Base-by-base conservation (phyloP, 164 flowering plant species). In the Umbilicus rupestris region DNA sequence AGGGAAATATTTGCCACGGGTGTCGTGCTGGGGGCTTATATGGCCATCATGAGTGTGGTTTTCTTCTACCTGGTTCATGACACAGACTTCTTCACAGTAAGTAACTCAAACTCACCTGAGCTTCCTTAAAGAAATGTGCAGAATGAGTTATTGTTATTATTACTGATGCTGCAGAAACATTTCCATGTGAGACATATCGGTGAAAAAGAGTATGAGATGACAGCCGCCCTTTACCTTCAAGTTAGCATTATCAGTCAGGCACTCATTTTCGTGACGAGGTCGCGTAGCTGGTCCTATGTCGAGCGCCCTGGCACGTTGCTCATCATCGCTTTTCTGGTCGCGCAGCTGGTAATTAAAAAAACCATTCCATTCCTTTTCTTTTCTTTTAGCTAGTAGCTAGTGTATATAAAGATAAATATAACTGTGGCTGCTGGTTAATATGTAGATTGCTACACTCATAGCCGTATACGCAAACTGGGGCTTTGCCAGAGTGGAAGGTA, bases 181-280 rank as follows among this genome's bases (percentile, higher is more conserved):
- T 88, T 90, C 39, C 83, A 82, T 1, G 84, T 90, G 16, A 78
- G 59, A 66, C 71, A 85, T 3, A 81, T 90, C 65, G 47, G 67
- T 24, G 50, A 60, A 8, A 76, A 71, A 45, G 16, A 14, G 0
- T 73, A 77, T 14, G 81, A 85, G 80, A 76, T 88, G 49, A 85
- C 81, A 3, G 78, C 92, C 20, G 95, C 92, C 14, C 66, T 88
- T 22, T 88, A 88, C 74, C 87, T 90, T 68, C 97, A 90, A 90
- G 95, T 88, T 64, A 90, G 95, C 62, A 87, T 90, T n/a, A 75
- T 90, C 42, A 90, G 97, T 60, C 96, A 90, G 72, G 96, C 96
- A 30, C 87, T 90, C 70, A 90, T 90, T 73, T 90, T 90, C 50
- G 97, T 90, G 65, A 90, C 97, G n/a, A 71, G 97, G 37, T 90